Base-by-base conservation (phyloP, 1,284 basidiomycete genomes). In the Porogramme epimiltina region DNA sequence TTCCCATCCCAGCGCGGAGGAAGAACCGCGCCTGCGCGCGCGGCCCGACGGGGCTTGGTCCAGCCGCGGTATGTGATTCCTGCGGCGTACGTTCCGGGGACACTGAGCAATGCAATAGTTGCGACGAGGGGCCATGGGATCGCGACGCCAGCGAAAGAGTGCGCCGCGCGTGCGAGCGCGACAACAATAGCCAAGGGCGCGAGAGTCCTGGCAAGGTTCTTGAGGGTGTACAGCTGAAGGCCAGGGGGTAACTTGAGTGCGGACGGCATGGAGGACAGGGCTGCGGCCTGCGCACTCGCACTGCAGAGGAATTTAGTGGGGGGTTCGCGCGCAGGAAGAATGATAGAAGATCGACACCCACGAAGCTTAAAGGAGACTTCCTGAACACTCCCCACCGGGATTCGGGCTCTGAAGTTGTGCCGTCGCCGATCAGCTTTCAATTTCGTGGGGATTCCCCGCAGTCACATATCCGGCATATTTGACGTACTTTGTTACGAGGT, bases 1-100 rank as follows among this genome's bases (percentile, higher is more conserved):
- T 50, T 48, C 2, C 60, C 61, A 0, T 52, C 31, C 54, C 55
- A 56, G 6, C 47, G 45, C 4, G 58, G 56, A 1, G 62, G 62
- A n/a, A 61, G 43, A 19, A 54, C 47, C 0, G 62, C 55, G 2
- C 62, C 60, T 11, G 47, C 13, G 18, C 42, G 42, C 15, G 50
- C 52, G 3, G 59, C 60, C 16, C 43, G 48, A 23, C 57, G 52
- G 10, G 20, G 44, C 19, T 51, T 36, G 34, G 48, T 52, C 53
- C 42, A 45, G 3, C 18, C n/a, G 15, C 20, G 16, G n/a, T 46
- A 33, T 4, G 24, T 10, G 37, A 56, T 34, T 24, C 52, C 49
- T 2, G 45, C 18, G 2, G 44, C 37, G 24, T 46, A 45, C 22
- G 40, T 36, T 1, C 31, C 26, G 6, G 55, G 55, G 11, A 50